Evolutionary conservation across 2,329 filamentous ascomycete genomes (phyloP).

Genomic region (Ophiostoma pallidulum): DNA sequence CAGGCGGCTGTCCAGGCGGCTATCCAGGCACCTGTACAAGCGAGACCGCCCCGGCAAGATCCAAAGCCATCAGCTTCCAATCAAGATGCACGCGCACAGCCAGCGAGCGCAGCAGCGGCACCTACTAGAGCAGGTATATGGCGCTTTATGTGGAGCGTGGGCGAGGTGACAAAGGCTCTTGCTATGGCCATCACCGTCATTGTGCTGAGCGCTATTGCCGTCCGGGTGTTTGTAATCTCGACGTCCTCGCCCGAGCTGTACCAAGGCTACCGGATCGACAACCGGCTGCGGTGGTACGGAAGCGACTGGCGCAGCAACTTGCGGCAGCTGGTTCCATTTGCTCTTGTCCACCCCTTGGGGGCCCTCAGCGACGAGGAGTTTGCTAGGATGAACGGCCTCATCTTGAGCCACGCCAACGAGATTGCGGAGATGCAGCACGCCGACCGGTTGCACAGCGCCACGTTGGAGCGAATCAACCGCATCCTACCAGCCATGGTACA

Average conservation of each 20-base stretch:
- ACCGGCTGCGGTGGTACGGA: constrained; percentile 19
- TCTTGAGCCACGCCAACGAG: constrained; percentile 17
- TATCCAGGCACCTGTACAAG: background rate
- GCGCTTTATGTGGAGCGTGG: background rate
- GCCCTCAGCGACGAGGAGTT: constrained; percentile 19
- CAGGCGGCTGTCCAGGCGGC: background rate
- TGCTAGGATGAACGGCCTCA: constrained; percentile 18
- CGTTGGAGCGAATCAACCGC: constrained; percentile 34
- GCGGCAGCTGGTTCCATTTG: constrained; percentile 18
- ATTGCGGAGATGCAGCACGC: constrained; percentile 24
- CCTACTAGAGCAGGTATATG: background rate
- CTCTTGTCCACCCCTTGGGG: constrained; percentile 16
- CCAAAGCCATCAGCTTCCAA: background rate
- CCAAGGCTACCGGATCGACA: constrained; percentile 17
- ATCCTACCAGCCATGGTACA: constrained; percentile 49
- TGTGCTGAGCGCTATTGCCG: constrained; percentile 9
- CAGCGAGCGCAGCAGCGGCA: background rate
- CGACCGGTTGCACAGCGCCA: constrained; percentile 27
- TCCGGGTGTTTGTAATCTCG: constrained; percentile 15
- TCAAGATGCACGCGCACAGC: background rate
- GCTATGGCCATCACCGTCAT: constrained; percentile 13
- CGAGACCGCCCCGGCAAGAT: background rate
- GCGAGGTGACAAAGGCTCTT: constrained; percentile 3
- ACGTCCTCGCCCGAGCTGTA: constrained; percentile 16
- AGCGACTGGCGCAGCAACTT: constrained; percentile 19